Base-by-base conservation (phyloP, 768 basidiomycete species). In the Trametes elegans region DNA sequence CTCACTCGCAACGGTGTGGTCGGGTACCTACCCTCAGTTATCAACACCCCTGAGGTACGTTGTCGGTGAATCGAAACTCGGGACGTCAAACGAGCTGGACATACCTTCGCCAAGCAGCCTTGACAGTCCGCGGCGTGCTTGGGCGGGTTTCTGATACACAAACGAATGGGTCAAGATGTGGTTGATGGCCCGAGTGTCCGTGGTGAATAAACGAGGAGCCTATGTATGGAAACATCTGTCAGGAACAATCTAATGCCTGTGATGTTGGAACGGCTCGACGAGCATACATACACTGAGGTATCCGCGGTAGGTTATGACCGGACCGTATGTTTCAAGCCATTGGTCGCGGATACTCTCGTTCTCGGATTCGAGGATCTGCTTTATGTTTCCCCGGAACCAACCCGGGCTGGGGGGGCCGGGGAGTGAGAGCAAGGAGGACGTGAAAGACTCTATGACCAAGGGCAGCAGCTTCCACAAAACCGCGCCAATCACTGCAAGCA, bases 121-220 rank as follows among this genome's bases (percentile, higher is more conserved):
- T 13, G 66, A 56, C 5, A 86, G 65, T 34, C 50, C 64, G 32
- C 67, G 72, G 10, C 79, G 73, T 3, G 70, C 61, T 0, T 64
- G 57, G 13, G 71, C 70, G 0, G 85, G 76, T 60, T 88, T 90
- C 56, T 81, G 79, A 58, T 85, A 90, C 28, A 74, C 71, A 18
- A 76, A 68, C 21, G 72, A 71, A 53, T 87, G 82, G 57, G 76
- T 75, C n/a, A 92, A 72, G 44, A 93, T 72, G 60, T 90, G 83
- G 42, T 78, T 77, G 35, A 91, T 31, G 0, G 87, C 88, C 28
- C 81, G 79, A 0, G 80, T 71, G 61, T 90, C 89, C 50, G 74
- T 66, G 0, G 59, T 60, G 26, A 51, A 60, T 5, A 63, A 45
- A 11, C 53, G 45, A 9, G 55, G 39, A n/a, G n/a, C n/a, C n/a